Base-by-base conservation (phyloP, 495 filamentous ascomycete species). In the Penicillium goetzii region DNA sequence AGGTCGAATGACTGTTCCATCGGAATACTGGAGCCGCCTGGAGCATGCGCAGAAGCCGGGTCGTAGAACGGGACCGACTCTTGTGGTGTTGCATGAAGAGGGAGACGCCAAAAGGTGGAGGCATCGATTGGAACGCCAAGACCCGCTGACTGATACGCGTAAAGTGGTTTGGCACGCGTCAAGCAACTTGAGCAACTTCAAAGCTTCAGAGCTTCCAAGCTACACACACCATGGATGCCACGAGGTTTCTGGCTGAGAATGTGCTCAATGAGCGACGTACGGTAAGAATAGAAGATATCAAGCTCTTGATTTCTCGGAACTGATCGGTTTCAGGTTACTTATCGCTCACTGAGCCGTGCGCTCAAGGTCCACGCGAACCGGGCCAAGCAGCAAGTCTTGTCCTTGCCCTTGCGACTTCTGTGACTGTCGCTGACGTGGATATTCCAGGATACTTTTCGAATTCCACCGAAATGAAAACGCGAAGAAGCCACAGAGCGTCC, bases 391-490 rank as follows among this genome's bases (percentile, higher is more conserved):
- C 91, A 77, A 63, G 78, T 78, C 51, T 32, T 56, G n/a, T 56
- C 57, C 12, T 54, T 45, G 12, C 14, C 23, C 4, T 30, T 50
- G 28, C 25, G 21, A 34, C 17, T 4, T 21, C 5, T 14, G 25
- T n/a, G 14, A 38, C 45, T 25, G n/a, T 52, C 8, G 36, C 19
- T 50, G 14, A 59, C 10, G 34, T 58, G 17, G 10, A 11, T 11
- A 17, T n/a, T 21, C 14, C 53, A 95, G 93, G 68, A 93, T 97
- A 83, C 87, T 99, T 2, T 96, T 88, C 74, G 93, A 97, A 15
- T 98, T 97, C 67, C 84, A 97, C 73, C 79, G 78, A 51, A 83
- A 77, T 49, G 89, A 97, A 78, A 97, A 94, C 75, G 81, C 80
- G 34, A 92, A 89, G 71, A 90, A 86, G 49, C 86, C 92, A 0